A percentile compares a stretch with the other conserved stretches of the same genome.
Evolutionary conservation across 805 yeast genomes (phyloP).

Genomic region (Scheffersomyces lignosus): DNA sequence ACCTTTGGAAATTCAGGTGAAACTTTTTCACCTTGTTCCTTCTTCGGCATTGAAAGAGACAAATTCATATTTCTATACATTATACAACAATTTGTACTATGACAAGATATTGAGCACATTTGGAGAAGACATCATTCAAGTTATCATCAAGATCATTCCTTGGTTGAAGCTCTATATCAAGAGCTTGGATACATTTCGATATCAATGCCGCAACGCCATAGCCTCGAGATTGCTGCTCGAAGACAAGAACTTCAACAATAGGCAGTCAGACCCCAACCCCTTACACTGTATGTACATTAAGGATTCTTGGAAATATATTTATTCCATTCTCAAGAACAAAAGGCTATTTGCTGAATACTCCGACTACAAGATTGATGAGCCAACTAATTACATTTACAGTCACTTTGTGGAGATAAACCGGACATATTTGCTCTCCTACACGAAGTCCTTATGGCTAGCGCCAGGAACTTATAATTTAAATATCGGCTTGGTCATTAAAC

Average conservation of each 20-base stretch:
- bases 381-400: constrained; percentile 42
- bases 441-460: constrained; percentile 45
- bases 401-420: constrained; percentile 50
- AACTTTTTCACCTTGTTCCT: constrained; percentile 33
- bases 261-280: constrained; percentile 6
- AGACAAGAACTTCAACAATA: constrained; percentile 17
- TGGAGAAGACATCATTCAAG: constrained; percentile 35
- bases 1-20: constrained; percentile 46
- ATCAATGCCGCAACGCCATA: constrained; percentile 24
- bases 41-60: constrained; percentile 30
- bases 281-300: constrained; percentile 33
- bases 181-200: constrained; percentile 38
- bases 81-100: constrained; percentile 51
- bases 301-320: constrained; percentile 58
- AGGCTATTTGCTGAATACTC: constrained; percentile 51
- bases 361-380: constrained; percentile 49
- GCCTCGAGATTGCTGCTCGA: constrained; percentile 26
- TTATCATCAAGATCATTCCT: constrained; percentile 36
- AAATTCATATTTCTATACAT: constrained; percentile 45
- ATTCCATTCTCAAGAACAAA: constrained; percentile 50
- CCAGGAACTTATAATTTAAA: constrained; percentile 53
- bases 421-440: constrained; percentile 49
- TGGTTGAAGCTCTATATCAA: constrained; percentile 39
- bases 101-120: constrained; percentile 35
- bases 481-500: constrained; percentile 52